These are phyloP conservation scores for Geosmithia putterillii DNA, from an alignment of 2,329 filamentous ascomycete genomes.

Conservation along the genomic window DNA sequence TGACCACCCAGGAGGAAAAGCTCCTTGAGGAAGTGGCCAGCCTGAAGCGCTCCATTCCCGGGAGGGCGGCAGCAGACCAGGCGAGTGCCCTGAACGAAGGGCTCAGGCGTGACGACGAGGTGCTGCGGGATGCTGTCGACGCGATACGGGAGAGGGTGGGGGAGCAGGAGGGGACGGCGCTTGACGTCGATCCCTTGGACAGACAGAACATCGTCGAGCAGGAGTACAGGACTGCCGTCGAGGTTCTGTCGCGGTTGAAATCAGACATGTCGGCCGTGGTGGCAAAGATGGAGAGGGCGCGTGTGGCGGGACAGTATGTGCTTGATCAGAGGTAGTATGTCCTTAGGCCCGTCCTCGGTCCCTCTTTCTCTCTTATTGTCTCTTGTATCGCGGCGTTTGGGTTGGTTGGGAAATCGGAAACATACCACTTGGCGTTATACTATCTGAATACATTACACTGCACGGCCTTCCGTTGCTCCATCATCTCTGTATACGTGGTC, in stretches of 20 bases:
- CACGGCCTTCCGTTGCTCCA: too few species aligned
- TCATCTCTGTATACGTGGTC: too few species aligned
- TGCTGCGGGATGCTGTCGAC: slow-evolving; percentile 21
- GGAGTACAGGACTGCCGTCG: slow-evolving; percentile 25
- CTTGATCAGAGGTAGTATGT: slow-evolving; percentile 21
- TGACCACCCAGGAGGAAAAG: slow-evolving; percentile 50
- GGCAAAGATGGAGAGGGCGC: slow-evolving; percentile 53
- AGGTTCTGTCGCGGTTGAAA: slow-evolving; percentile 39
- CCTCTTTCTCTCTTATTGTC: too few species aligned
- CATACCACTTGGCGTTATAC: too few species aligned
- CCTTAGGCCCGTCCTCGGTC: too few species aligned
- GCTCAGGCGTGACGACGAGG: slow-evolving; percentile 33
- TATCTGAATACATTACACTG: too few species aligned
- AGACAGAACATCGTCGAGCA: slow-evolving; percentile 20
- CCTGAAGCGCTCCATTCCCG: slow-evolving; percentile 42
- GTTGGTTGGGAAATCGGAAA: too few species aligned
- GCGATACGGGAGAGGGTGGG: slow-evolving; percentile 3
- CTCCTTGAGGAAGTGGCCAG: slow-evolving; percentile 50
- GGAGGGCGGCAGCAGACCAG: slow-evolving; percentile 26
- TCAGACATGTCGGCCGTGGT: slow-evolving; percentile 48
- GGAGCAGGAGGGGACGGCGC: slow-evolving; percentile 13
- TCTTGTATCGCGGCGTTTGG: too few species aligned
- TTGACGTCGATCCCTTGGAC: slow-evolving; percentile 21
- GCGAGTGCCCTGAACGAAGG: slow-evolving; percentile 25
- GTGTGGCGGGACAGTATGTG: slow-evolving; percentile 46